These are phyloP conservation scores for Ensete glaucum DNA, from an alignment of 176 grass and related monocot species.

Conservation along the genomic window DNA sequence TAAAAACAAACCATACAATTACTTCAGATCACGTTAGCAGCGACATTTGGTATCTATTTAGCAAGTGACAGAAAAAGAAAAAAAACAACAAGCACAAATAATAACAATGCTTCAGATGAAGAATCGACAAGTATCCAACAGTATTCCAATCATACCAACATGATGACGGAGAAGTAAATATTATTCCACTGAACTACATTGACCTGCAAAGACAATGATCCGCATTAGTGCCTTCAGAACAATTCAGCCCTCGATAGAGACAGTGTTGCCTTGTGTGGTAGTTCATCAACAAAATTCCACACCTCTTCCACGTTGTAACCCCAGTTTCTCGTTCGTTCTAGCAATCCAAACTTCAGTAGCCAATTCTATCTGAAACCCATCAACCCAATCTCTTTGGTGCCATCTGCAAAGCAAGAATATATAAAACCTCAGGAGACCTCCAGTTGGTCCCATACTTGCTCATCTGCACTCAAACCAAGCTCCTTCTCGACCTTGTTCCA, in stretches of 20 bases:
- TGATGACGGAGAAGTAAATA: neutral
- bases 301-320: neutral
- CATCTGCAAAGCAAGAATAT: neutral
- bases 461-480: neutral
- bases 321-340: neutral
- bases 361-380: neutral
- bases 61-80: neutral
- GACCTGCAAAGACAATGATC: neutral
- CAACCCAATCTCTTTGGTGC: neutral
- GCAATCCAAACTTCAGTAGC: neutral
- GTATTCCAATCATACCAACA: neutral
- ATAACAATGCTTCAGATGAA: neutral
- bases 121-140: neutral
- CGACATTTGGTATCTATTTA: too few relatives aligned
- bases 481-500: neutral
- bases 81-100: neutral
- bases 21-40: too few relatives aligned
- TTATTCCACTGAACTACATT: neutral
- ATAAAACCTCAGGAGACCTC: neutral
- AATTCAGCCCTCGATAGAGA: neutral
- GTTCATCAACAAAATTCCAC: neutral
- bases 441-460: neutral
- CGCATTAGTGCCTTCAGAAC: neutral
- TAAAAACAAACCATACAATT: too few relatives aligned
- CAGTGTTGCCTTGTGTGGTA: neutral